A percentile compares a stretch with the other conserved stretches of the same genome.
Conservation (phyloP, 257 asterid genomes). For the Cruciata laevipes region DNA sequence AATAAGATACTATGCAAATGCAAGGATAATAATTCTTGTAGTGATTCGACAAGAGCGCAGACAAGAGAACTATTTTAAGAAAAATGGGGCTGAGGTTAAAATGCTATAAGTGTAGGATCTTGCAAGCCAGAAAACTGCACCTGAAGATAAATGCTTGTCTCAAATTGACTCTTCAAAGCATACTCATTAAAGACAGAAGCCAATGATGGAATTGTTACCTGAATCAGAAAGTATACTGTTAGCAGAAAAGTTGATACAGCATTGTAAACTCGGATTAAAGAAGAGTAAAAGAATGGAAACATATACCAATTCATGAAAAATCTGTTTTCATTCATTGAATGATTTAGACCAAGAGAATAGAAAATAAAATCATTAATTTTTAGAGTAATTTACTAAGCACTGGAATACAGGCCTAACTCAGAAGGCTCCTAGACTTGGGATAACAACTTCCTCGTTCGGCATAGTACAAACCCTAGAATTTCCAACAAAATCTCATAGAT, state of each 20-base stretch:
- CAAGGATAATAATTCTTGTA: neutral
- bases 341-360: neutral
- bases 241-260: neutral
- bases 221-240: slow-evolving; percentile 19
- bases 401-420: neutral
- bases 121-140: slow-evolving; percentile 27
- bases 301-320: neutral
- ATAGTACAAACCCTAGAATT: neutral
- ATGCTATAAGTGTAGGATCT: neutral
- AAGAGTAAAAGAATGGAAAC: neutral
- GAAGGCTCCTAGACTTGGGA: neutral
- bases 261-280: neutral
- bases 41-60: neutral
- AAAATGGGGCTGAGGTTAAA: neutral
- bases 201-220: slow-evolving; percentile 96
- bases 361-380: too few species aligned
- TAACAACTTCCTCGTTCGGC: neutral
- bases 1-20: neutral
- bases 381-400: neutral
- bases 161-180: slow-evolving; percentile 94
- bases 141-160: slow-evolving; percentile 98
- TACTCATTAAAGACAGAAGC: slow-evolving; percentile 98
- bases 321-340: neutral
- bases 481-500: neutral
- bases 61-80: neutral